Percentiles rank a stretch among this genome's conserved stretches.
Conservation (phyloP, 805 yeast genomes). For the Brettanomyces sp. region DNA sequence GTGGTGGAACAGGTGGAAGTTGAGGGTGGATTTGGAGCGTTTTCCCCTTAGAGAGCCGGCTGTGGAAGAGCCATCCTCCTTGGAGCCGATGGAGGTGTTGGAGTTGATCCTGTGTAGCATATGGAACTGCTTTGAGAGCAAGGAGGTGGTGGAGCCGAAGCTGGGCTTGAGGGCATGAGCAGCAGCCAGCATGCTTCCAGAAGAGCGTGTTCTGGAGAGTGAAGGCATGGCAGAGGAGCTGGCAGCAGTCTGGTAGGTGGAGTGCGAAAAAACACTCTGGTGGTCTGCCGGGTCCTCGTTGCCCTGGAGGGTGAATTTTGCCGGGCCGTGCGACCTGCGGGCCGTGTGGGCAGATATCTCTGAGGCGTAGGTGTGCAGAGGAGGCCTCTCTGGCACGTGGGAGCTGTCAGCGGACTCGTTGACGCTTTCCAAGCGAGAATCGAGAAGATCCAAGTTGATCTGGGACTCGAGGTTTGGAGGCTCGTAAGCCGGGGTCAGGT, state of each 20-base stretch:
- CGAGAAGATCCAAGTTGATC: slow-evolving; percentile 23
- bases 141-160: slow-evolving; percentile 1
- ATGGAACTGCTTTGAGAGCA: slow-evolving; percentile 2
- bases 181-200: background rate
- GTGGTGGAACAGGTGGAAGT: background rate
- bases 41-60: background rate
- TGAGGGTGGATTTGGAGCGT: background rate
- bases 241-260: background rate
- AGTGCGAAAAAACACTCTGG: too few relatives aligned
- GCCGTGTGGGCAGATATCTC: background rate
- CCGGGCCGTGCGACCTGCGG: background rate
- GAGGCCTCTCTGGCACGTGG: background rate
- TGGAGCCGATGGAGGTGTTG: background rate
- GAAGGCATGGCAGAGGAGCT: background rate
- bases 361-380: slow-evolving; percentile 1
- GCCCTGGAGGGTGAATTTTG: background rate
- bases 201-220: background rate
- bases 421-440: slow-evolving; percentile 20
- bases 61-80: background rate
- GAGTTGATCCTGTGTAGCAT: background rate
- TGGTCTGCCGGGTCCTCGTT: background rate
- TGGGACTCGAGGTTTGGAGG: slow-evolving; percentile 14
- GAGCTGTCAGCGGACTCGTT: slow-evolving; percentile 1
- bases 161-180: background rate
- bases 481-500: slow-evolving; percentile 65